Conservation (phyloP, 345 rosid species). For the Erodium maritimum region DNA sequence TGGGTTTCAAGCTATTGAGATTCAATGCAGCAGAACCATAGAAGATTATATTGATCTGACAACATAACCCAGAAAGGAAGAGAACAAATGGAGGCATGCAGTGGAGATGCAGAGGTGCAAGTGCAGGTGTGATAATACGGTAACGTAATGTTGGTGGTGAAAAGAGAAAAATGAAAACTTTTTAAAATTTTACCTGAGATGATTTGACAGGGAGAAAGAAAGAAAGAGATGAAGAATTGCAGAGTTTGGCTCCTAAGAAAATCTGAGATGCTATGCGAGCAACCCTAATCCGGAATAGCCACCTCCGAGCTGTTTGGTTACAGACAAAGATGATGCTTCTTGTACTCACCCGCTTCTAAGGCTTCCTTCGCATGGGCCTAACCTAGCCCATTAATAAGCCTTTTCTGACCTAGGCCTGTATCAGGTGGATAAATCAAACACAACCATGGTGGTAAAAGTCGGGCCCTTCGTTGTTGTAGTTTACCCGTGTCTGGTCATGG, state of each 20-base stretch:
- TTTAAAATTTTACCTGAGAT: slow-evolving; percentile 15
- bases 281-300: slow-evolving; percentile 47
- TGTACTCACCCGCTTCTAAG: too few species aligned
- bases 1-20: neutral
- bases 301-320: slow-evolving; percentile 35
- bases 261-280: slow-evolving; percentile 15
- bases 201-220: neutral
- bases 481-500: too few species aligned
- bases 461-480: too few species aligned
- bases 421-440: too few species aligned
- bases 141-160: neutral
- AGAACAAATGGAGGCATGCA: neutral
- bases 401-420: too few species aligned
- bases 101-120: neutral
- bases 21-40: neutral
- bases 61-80: too few species aligned
- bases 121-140: neutral
- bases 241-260: slow-evolving; percentile 35
- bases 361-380: too few species aligned
- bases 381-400: too few species aligned
- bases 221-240: slow-evolving; percentile 6
- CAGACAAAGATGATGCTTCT: slow-evolving; percentile 21
- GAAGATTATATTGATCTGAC: too few species aligned
- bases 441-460: too few species aligned
- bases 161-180: neutral